Evolutionary conservation across 176 grass and related monocot genomes (phyloP), one percentile per base, ranked within the genome.

Genomic region (Urochloa ruziziensis): DNA sequence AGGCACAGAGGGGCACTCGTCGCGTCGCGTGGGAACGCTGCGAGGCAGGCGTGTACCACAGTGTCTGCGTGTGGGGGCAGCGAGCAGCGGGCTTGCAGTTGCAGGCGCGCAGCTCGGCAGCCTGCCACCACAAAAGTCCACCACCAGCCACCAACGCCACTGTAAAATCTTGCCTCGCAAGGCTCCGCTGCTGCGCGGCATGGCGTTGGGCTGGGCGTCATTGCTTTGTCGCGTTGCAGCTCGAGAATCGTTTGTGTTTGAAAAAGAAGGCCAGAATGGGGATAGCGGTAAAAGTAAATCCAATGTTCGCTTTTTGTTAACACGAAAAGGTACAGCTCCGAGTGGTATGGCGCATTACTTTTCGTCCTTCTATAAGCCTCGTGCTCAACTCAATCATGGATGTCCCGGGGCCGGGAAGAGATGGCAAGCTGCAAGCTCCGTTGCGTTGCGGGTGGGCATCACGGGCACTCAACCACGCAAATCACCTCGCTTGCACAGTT

Each of bases 111-210:
- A 5, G 35, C 35, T 37, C 35, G 35, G 39, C 39, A 42, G 39
- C 39, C 6, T 1, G 39, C 39, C 9, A 4, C 8, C 7, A 8
- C 37, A 0, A 7, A 7, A 10, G 7, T 9, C 40, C 13, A 4
- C 47, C 47, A 17, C 47, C 16, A 17, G 7, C 37, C 37, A 7
- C 37, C 37, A 39, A 39, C 37, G 7, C 35, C 54, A 51, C 73
- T 34, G 70, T 74, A 76, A 76, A 76, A 60, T 76, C 74, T 59
- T 76, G 34, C 13, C 53, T 27, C 34, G 9, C 73, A 59, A 76
- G 52, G 27, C 43, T 72, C 13, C 39, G 21, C 67, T 1, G 43
- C n/a, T 6, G 6, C 15, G 2, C 17, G 33, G n/a, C n/a, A 17
- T 17, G 68, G n/a, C 52, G 1, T 6, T 28, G 13, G 52, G 34